Evolutionary conservation across 352 stramenopile species (phyloP).

Genomic region (Pythium rishiriense): DNA sequence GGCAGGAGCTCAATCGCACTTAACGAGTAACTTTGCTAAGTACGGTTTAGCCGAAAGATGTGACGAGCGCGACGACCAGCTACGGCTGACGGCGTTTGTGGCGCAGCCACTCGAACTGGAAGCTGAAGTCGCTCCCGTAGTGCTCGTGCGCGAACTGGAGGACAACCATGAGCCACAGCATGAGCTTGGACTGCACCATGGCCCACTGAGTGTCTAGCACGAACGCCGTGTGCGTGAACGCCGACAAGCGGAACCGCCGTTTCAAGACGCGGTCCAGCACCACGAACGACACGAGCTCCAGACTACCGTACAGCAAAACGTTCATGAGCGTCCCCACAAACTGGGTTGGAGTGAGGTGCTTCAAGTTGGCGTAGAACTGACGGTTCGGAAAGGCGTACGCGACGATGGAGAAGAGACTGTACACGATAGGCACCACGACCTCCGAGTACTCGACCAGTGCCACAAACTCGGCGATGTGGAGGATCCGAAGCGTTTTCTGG

Average conservation of each 20-base stretch:
- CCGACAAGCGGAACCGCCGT: conserved; percentile 30
- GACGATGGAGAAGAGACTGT: conserved; percentile 13
- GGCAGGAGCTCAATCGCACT: not conserved
- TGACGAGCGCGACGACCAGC: not conserved
- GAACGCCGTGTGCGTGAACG: conserved; percentile 35
- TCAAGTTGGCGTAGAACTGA: conserved; percentile 33
- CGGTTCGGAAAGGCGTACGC: conserved; percentile 30
- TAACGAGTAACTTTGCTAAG: too few species aligned
- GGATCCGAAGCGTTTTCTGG: conserved; percentile 13
- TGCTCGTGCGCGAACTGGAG: conserved; percentile 33
- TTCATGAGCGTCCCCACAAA: conserved; percentile 30
- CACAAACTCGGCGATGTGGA: conserved; percentile 17
- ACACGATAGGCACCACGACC: conserved; percentile 16
- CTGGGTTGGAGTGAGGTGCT: conserved; percentile 15
- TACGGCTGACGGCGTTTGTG: not conserved
- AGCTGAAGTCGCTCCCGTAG: conserved; percentile 39
- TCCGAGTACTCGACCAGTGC: conserved; percentile 21
- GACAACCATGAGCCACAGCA: conserved; percentile 41
- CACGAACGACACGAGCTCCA: conserved; percentile 42
- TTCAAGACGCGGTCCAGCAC: conserved; percentile 27
- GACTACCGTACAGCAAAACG: conserved; percentile 36
- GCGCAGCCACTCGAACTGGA: conserved; percentile 36
- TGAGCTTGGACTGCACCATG: conserved; percentile 31
- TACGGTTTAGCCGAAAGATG: too few species aligned
- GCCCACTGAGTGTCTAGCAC: conserved; percentile 31